These are phyloP conservation scores for Tetratostichococcus sp. DNA, from an alignment of 139 green algal genomes.

Conservation along the genomic window DNA sequence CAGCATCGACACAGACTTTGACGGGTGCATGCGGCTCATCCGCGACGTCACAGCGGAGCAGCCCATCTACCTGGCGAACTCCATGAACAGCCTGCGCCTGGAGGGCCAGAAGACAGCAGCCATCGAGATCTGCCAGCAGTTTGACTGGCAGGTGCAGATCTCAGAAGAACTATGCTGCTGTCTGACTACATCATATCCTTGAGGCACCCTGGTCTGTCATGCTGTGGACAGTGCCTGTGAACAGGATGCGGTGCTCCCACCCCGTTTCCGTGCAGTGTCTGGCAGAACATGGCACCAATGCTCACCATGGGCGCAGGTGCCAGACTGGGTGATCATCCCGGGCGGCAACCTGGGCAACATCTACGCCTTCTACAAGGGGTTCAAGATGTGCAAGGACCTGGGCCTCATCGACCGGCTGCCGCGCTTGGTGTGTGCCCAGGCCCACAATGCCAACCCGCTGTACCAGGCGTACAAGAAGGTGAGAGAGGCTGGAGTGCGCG, in stretches of 20 bases:
- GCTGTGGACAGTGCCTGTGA: too few relatives aligned
- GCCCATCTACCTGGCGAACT: constrained; percentile 99
- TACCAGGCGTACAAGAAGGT: constrained; percentile 86
- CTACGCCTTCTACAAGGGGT: constrained; percentile 99
- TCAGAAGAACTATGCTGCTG: too few relatives aligned
- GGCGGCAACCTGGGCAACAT: constrained; percentile 99
- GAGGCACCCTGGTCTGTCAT: too few relatives aligned
- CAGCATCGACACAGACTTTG: constrained; percentile 99
- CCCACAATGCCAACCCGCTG: constrained; percentile 96
- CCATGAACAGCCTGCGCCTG: constrained; percentile 95
- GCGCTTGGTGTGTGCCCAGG: constrained; percentile 85
- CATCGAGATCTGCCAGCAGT: constrained; percentile 99
- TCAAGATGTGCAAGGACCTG: constrained; percentile 89
- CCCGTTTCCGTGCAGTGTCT: too few relatives aligned
- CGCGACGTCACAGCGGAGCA: constrained; percentile 82
- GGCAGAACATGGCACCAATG: too few relatives aligned
- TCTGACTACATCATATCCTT: too few relatives aligned
- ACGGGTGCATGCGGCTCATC: constrained; percentile 99
- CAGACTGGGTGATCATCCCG: constrained; percentile 97
- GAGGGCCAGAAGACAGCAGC: constrained; percentile 99
- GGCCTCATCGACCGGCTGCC: constrained; percentile 88
- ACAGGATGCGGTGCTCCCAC: too few relatives aligned
- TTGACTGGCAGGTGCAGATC: constrained; percentile 86
- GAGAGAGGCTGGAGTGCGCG: too few relatives aligned
- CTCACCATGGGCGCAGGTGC: constrained; percentile 57